Evolutionary conservation across 768 basidiomycete genomes (phyloP).

Genomic region (Lactarius psammicola): DNA sequence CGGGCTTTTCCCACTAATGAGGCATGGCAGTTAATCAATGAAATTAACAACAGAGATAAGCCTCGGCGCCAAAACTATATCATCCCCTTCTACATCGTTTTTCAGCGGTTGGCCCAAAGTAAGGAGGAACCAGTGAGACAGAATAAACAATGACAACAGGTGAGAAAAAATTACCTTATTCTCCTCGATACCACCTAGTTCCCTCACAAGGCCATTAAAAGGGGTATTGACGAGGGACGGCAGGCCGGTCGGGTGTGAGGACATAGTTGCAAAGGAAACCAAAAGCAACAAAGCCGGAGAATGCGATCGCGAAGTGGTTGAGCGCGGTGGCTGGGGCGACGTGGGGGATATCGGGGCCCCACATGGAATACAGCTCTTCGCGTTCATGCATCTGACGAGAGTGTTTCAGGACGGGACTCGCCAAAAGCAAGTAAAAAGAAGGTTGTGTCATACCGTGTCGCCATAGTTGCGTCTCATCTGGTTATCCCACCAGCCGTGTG

Average conservation of each 20-base stretch:
- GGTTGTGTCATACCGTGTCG: slow-evolving; percentile 55
- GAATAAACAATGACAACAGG: background rate
- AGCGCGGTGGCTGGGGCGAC: slow-evolving; percentile 59
- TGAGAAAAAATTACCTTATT: slow-evolving; percentile 58
- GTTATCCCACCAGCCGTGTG: slow-evolving; percentile 72
- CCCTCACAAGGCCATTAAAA: slow-evolving; percentile 69
- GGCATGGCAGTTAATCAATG: background rate
- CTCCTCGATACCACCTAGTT: slow-evolving; percentile 75
- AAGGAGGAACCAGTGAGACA: slow-evolving; percentile 16
- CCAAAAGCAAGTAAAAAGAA: slow-evolving; percentile 23
- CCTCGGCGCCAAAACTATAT: slow-evolving; percentile 27
- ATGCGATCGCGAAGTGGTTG: slow-evolving; percentile 61
- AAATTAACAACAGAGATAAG: slow-evolving; percentile 1
- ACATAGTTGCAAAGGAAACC: slow-evolving; percentile 57
- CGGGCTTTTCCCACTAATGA: background rate
- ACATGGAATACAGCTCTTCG: slow-evolving; percentile 82
- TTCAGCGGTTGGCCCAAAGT: too few relatives aligned
- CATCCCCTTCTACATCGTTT: slow-evolving; percentile 38
- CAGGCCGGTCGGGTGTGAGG: slow-evolving; percentile 60
- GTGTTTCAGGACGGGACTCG: slow-evolving; percentile 12
- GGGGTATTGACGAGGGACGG: slow-evolving; percentile 72
- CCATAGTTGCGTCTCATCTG: slow-evolving; percentile 80
- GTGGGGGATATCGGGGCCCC: slow-evolving; percentile 76
- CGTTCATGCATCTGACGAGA: slow-evolving; percentile 65
- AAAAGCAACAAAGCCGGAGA: slow-evolving; percentile 59